Conservation (phyloP, 768 basidiomycete genomes). For the Pleurotus ostreatus region DNA sequence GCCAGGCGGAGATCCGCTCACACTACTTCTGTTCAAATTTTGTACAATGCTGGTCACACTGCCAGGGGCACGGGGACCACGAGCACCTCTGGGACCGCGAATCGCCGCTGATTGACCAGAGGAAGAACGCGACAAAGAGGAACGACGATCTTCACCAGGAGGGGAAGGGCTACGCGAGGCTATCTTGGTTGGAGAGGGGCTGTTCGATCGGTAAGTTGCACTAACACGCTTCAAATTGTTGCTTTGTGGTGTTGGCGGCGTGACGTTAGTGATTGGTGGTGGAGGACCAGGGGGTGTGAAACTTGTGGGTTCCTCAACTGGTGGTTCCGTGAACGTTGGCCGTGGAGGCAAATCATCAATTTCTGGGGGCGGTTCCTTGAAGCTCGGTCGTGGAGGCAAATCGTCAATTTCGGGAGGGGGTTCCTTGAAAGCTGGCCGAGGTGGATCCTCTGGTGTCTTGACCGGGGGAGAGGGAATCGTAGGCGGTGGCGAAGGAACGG, state of each 20-base stretch:
- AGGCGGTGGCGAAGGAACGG: constrained; percentile 19
- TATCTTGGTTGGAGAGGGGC: constrained; percentile 29
- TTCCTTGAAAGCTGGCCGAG: constrained; percentile 53
- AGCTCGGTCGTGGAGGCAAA: constrained; percentile 34
- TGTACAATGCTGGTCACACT: constrained; percentile 54
- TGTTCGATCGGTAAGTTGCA: constrained; percentile 27
- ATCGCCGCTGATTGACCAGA: constrained; percentile 18
- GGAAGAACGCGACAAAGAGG: constrained; percentile 17
- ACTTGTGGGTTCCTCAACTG: constrained; percentile 22
- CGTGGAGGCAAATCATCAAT: constrained; percentile 40
- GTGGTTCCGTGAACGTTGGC: constrained; percentile 36
- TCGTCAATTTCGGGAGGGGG: constrained; percentile 57
- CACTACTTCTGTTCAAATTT: constrained; percentile 49
- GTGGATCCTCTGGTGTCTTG: constrained; percentile 17
- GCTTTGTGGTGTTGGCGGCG: constrained; percentile 50
- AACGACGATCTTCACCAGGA: constrained; percentile 20
- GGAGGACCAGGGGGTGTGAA: constrained; percentile 26
- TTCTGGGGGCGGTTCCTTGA: constrained; percentile 63
- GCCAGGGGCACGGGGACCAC: constrained; percentile 40
- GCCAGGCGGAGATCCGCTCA: constrained; percentile 28
- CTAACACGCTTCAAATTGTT: constrained; percentile 17
- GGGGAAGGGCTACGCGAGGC: constrained; percentile 44
- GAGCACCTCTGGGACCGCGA: constrained; percentile 37
- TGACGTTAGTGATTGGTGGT: constrained; percentile 37
- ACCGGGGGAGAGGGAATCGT: constrained; percentile 25